Percentiles rank a stretch among this genome's conserved stretches.
Evolutionary conservation across 2,329 filamentous ascomycete genomes (phyloP).

Genomic region (Fusarium anthophilum): DNA sequence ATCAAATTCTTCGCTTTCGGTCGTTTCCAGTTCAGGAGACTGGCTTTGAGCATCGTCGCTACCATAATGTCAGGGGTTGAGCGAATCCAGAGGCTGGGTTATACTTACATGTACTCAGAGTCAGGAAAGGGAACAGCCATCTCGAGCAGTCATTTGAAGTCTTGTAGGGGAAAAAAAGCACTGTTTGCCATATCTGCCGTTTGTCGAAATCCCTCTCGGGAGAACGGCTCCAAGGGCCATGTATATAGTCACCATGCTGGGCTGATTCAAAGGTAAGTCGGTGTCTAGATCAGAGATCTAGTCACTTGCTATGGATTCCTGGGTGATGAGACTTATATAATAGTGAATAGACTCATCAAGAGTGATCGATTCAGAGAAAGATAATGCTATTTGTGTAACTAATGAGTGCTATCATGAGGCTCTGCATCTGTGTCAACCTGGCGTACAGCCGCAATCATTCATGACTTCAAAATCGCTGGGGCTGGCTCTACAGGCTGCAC

Average conservation of each 20-base stretch:
- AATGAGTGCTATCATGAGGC: not conserved
- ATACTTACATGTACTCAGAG: not conserved
- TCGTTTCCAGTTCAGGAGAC: no score
- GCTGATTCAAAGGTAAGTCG: conserved; percentile 26
- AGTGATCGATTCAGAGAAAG: not conserved
- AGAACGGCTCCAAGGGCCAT: no score
- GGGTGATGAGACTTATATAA: not conserved
- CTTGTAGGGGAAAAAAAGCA: no score
- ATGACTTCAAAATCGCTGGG: not conserved
- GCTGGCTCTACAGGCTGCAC: not conserved
- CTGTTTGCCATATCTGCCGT: no score
- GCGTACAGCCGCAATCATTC: not conserved
- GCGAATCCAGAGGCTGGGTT: not conserved
- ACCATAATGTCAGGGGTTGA: not conserved
- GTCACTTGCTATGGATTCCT: not conserved
- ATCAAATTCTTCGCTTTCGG: not conserved
- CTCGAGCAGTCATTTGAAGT: no score
- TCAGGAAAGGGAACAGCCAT: not conserved
- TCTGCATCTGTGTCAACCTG: not conserved
- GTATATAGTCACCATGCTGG: not conserved
- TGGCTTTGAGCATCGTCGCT: not conserved
- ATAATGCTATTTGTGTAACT: not conserved
- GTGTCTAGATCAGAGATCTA: not conserved
- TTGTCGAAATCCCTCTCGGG: no score
- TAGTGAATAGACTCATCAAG: not conserved